Base-by-base conservation (phyloP, 768 basidiomycete species). In the Mycena rebaudengoi region DNA sequence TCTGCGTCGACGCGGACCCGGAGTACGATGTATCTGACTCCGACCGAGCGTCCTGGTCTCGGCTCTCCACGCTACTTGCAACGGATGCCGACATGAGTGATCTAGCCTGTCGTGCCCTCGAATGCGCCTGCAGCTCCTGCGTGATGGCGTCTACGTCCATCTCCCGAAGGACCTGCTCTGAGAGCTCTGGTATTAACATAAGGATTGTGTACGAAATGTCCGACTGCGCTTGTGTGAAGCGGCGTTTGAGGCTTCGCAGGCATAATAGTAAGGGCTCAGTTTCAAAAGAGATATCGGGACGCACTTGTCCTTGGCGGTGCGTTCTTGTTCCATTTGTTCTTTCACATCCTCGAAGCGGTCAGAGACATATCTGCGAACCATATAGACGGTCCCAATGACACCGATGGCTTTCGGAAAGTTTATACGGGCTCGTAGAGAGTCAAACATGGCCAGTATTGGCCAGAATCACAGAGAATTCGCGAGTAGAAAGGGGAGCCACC, bases 221-320 rank as follows among this genome's bases (percentile, higher is more conserved):
- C 61, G 92, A 87, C 67, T 91, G 89, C 25, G 89, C 93, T 65
- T 91, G 88, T 32, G 83, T 80, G 74, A 94, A 96, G 33, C 95
- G 82, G 45, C 87, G 81, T 52, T 86, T 84, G 26, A 96, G 77
- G 67, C 94, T 95, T 56, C 8, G 53, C 26, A 16, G 39, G 56
- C n/a, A 56, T 26, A n/a, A n/a, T n/a, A n/a, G 28, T 58, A 43
- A 55, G 32, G 55, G 60, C 32, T 21, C 26, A 28, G 35, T 11
- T 23, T 43, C 18, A n/a, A 23, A 23, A 39, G 20, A 44, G 43
- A 40, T 30, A 52, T 60, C 69, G 56, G 35, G n/a, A 83, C 92
- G 63, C 73, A 91, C 91, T 83, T 87, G 50, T 95, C 91, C 59
- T 84, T 84, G 3, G 91, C 91, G n/a, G 77, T 57, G 41, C 83